Evolutionary conservation across 306 rosid genomes (phyloP), one percentile per base, ranked within the genome.

Genomic region (Malus asiatica): DNA sequence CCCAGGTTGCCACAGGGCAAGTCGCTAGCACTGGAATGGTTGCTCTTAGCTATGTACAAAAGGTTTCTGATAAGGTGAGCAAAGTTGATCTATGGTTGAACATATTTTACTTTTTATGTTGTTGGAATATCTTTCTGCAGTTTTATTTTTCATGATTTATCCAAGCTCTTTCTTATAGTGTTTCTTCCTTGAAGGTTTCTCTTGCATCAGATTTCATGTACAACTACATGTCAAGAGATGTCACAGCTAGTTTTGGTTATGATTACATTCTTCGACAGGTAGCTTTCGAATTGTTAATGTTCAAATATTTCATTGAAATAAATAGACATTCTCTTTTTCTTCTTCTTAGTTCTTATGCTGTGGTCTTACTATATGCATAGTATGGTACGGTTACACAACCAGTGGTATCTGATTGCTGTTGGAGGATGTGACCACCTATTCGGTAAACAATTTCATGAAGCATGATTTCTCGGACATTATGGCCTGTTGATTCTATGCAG

Each of bases 191-290:
- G 75, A 79, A 96, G 98, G 99, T 96, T 70, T 96, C 98, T 76
- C 87, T 92, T 27, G 99, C 96, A 64, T 69, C 98, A 18, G 98
- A 96, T 75, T 87, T 96, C 68, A 90, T 93, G 96, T 92, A 93
- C 72, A 96, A 96, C 85, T 89, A 96, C 91, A 82, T 88, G 90
- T 89, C 99, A 66, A 88, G 87, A 87, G 98, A 96, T 1, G 97
- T 87, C 77, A 89, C 96, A 5, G 87, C 98, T 48, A 88, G 97
- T 84, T 68, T 90, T 78, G 99, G 99, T 75, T 93, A 96, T 63
- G 98, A 96, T 81, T 90, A 92, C 87, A 96, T 96, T 77, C 97
- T 96, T 69, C 86, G 98, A 87, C 98, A 96, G 97, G 99, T 74
- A 63, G 61, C 48, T 48, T 40, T 45, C 22, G 23, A 40, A 4